A percentile compares a stretch with the other conserved stretches of the same genome.
These are phyloP conservation scores for Neonectria hederae DNA, from an alignment of 2,329 filamentous ascomycete species.

Conservation along the genomic window DNA sequence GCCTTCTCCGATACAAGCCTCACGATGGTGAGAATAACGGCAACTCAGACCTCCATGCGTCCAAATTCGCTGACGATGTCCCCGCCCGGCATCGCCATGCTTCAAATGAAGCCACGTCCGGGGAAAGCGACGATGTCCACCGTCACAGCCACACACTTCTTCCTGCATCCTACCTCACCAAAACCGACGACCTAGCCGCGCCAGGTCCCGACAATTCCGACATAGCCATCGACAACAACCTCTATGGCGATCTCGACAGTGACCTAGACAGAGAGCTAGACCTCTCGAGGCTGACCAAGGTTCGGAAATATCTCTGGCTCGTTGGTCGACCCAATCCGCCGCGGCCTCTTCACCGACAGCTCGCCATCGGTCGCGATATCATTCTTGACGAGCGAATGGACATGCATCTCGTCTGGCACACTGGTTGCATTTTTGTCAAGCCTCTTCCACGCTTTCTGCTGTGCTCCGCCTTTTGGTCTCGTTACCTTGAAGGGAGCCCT, in stretches of 20 bases:
- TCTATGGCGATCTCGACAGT: background rate
- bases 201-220: background rate
- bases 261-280: background rate
- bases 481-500: background rate
- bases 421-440: constrained; percentile 46
- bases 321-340: constrained; percentile 3
- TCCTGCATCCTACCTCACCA: background rate
- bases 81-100: background rate
- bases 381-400: constrained; percentile 38
- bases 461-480: constrained; percentile 5
- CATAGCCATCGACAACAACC: background rate
- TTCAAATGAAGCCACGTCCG: background rate
- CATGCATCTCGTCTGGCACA: constrained; percentile 44
- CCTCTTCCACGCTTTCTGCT: constrained; percentile 47
- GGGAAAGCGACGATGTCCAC: background rate
- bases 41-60: too few species aligned
- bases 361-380: background rate
- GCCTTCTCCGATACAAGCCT: background rate
- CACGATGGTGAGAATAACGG: background rate
- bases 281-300: background rate
- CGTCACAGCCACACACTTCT: background rate
- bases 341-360: constrained; percentile 1
- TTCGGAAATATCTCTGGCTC: background rate
- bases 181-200: background rate
- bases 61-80: too few species aligned